A percentile compares a stretch with the other conserved stretches of the same genome.
Conservation (phyloP, 257 asterid genomes). For the Rehmannia glutinosa region DNA sequence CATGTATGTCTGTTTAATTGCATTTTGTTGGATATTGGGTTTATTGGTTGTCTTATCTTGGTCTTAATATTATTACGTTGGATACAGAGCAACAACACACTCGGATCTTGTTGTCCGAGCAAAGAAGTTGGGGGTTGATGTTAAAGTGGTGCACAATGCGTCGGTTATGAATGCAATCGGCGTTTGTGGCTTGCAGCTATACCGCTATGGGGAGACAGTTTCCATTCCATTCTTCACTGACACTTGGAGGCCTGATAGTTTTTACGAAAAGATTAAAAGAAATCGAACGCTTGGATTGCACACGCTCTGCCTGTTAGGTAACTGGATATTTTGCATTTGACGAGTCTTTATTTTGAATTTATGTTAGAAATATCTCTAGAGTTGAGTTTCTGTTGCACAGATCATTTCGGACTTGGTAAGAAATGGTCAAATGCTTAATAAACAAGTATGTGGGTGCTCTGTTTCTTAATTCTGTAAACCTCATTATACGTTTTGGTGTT, state of each 20-base stretch:
- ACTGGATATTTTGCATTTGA: neutral
- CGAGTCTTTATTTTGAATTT: neutral
- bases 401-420: neutral
- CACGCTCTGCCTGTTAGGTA: conserved; percentile 91
- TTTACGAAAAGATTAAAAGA: conserved; percentile 69
- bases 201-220: conserved; percentile 84
- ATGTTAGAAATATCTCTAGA: neutral
- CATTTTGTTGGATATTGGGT: neutral
- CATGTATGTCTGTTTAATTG: neutral
- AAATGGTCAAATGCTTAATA: neutral
- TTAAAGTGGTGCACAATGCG: conserved; percentile 87
- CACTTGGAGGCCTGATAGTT: conserved; percentile 95
- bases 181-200: conserved; percentile 90
- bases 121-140: conserved; percentile 68
- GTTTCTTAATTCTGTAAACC: neutral
- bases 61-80: neutral
- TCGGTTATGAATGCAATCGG: conserved; percentile 95
- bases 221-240: conserved; percentile 92
- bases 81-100: conserved; percentile 87
- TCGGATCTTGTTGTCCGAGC: conserved; percentile 91
- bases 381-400: neutral
- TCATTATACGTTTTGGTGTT: conserved; percentile 9
- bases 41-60: neutral
- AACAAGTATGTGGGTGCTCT: neutral
- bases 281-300: conserved; percentile 68